These are phyloP conservation scores for Alloteropsis semialata DNA, from an alignment of 176 grass and related monocot genomes.

Conservation along the genomic window DNA sequence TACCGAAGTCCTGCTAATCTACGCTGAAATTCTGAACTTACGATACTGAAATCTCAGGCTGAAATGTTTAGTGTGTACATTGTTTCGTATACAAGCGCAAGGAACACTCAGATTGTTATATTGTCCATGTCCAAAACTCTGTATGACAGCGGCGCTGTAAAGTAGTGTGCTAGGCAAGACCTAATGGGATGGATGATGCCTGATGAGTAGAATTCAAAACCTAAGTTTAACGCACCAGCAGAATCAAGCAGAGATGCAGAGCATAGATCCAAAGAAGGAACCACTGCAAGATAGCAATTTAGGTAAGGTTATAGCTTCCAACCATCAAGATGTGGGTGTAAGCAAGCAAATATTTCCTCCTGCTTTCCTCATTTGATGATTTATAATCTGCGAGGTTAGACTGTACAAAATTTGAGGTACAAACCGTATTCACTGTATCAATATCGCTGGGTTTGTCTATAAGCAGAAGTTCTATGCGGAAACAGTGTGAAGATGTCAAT, in stretches of 20 bases:
- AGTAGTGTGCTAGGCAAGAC: too few relatives aligned
- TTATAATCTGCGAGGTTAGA: not conserved
- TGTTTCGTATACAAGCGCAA: too few relatives aligned
- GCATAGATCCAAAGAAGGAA: too few relatives aligned
- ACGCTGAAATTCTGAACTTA: not conserved
- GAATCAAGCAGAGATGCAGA: not conserved
- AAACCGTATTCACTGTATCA: not conserved
- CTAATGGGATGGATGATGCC: too few relatives aligned
- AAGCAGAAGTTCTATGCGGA: not conserved
- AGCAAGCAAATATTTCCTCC: not conserved
- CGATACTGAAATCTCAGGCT: not conserved
- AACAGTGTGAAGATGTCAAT: not conserved
- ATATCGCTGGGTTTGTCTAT: not conserved
- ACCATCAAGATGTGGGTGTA: not conserved
- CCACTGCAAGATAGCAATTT: not conserved
- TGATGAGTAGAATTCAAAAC: too few relatives aligned
- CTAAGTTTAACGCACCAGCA: too few relatives aligned
- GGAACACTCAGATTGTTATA: not conserved
- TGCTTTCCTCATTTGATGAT: not conserved
- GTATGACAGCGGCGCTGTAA: too few relatives aligned
- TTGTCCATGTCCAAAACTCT: not conserved
- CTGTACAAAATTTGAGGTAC: not conserved
- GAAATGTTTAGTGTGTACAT: not conserved
- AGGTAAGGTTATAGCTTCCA: not conserved
- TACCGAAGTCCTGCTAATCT: not conserved